A percentile compares a stretch with the other conserved stretches of the same genome.
Evolutionary conservation across 1,284 basidiomycete species (phyloP).

Genomic region (Ceratobasidium sp.): DNA sequence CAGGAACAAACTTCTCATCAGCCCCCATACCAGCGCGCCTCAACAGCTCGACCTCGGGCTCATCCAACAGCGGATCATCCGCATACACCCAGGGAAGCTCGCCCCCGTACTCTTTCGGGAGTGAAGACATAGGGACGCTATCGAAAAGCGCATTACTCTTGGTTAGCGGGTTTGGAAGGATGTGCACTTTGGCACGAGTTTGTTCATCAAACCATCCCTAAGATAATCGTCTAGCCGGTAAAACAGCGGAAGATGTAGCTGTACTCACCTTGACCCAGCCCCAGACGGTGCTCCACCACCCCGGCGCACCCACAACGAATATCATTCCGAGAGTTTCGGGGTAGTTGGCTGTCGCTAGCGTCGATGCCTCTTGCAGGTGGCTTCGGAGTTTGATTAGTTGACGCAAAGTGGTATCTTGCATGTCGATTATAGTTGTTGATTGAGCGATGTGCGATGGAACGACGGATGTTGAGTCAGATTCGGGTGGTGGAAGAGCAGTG

Average conservation of each 20-base stretch:
- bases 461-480: conserved; percentile 64
- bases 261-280: conserved; percentile 76
- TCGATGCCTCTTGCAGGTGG: conserved; percentile 80
- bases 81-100: conserved; percentile 46
- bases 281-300: conserved; percentile 84
- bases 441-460: conserved; percentile 51
- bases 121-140: conserved; percentile 21
- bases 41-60: conserved; percentile 41
- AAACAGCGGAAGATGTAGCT: neutral
- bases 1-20: conserved; percentile 28
- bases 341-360: conserved; percentile 81
- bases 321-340: conserved; percentile 67
- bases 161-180: conserved; percentile 59
- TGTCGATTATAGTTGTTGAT: conserved; percentile 75
- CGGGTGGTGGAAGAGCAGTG: conserved; percentile 71
- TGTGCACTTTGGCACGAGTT: conserved; percentile 78
- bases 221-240: conserved; percentile 27
- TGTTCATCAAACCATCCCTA: conserved; percentile 82
- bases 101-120: conserved; percentile 49
- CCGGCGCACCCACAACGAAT: conserved; percentile 79
- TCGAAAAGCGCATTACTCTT: conserved; percentile 38
- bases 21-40: conserved; percentile 33
- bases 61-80: conserved; percentile 46
- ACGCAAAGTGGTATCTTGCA: conserved; percentile 70
- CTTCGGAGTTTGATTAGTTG: conserved; percentile 76